Conservation (phyloP, 75 land plant species). For the Pseudotsuga menziesii region DNA sequence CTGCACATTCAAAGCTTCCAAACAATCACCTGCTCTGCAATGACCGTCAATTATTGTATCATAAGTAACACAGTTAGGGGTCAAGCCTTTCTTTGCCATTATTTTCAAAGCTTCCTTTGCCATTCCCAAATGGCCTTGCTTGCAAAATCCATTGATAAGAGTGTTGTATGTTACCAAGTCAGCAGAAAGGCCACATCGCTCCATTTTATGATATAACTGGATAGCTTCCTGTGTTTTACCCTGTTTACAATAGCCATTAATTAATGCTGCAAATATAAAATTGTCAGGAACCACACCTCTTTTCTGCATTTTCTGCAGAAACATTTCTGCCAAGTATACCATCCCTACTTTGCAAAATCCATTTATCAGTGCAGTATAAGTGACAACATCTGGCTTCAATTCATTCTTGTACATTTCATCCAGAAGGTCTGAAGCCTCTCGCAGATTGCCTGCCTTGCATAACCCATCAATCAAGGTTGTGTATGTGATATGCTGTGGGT, state of each 20-base stretch:
- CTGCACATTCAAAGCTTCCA: conserved; percentile 35
- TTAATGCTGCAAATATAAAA: conserved; percentile 18
- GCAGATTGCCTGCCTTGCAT: conserved; percentile 35
- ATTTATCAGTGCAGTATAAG: conserved; percentile 48
- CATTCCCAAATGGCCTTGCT: conserved; percentile 27
- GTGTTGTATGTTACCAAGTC: conserved; percentile 25
- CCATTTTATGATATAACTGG: conserved; percentile 27
- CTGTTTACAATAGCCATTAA: conserved; percentile 27
- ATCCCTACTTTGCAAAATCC: conserved; percentile 36
- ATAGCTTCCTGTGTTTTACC: conserved; percentile 35
- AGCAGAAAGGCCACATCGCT: conserved; percentile 13
- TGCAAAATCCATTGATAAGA: conserved; percentile 35
- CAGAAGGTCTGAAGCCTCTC: conserved; percentile 38
- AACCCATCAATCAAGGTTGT: conserved; percentile 51
- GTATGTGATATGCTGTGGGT: conserved; percentile 26
- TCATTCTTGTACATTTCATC: conserved; percentile 34
- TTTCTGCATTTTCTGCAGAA: conserved; percentile 31
- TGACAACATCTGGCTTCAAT: conserved; percentile 31
- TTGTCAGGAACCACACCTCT: conserved; percentile 24
- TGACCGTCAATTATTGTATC: conserved; percentile 41
- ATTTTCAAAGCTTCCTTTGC: conserved; percentile 36
- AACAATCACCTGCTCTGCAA: conserved; percentile 31
- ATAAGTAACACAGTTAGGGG: conserved; percentile 27
- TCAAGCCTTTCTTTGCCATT: conserved; percentile 26
- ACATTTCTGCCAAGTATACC: conserved; percentile 13